These are phyloP conservation scores for Gossypium australe DNA, from an alignment of 345 rosid species.

Conservation along the genomic window DNA sequence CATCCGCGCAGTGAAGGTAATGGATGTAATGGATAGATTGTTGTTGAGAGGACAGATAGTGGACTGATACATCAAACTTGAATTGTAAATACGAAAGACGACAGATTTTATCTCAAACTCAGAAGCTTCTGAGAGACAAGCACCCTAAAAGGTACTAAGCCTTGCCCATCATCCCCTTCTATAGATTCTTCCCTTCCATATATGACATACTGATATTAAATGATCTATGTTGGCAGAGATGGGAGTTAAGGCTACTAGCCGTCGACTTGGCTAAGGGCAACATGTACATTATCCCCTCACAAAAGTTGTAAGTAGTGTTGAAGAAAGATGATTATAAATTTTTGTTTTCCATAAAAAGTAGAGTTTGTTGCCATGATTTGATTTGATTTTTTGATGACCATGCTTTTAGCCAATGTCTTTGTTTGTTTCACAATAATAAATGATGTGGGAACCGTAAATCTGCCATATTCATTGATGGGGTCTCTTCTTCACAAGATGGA, in stretches of 20 bases:
- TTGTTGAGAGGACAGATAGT: background rate
- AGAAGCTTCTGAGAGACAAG: background rate
- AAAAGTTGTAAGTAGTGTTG: background rate
- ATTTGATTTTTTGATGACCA: background rate
- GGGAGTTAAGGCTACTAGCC: background rate
- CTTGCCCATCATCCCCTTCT: no score
- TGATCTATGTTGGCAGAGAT: background rate
- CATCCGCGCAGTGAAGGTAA: background rate
- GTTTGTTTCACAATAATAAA: background rate
- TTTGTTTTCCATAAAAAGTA: background rate
- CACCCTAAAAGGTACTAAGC: background rate
- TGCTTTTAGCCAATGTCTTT: background rate
- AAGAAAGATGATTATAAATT: background rate
- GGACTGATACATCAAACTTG: background rate
- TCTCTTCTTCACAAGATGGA: no score
- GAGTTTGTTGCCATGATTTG: background rate
- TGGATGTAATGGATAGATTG: background rate
- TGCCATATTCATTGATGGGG: background rate
- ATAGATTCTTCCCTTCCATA: background rate
- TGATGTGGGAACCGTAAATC: background rate
- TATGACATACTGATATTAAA: background rate
- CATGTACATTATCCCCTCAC: constrained; percentile 17
- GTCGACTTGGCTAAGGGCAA: background rate
- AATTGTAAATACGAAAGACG: background rate
- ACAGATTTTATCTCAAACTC: background rate